Evolutionary conservation across 768 basidiomycete species (phyloP), one percentile per base, ranked within the genome.

Genomic region (Leccinum truebloodii): DNA sequence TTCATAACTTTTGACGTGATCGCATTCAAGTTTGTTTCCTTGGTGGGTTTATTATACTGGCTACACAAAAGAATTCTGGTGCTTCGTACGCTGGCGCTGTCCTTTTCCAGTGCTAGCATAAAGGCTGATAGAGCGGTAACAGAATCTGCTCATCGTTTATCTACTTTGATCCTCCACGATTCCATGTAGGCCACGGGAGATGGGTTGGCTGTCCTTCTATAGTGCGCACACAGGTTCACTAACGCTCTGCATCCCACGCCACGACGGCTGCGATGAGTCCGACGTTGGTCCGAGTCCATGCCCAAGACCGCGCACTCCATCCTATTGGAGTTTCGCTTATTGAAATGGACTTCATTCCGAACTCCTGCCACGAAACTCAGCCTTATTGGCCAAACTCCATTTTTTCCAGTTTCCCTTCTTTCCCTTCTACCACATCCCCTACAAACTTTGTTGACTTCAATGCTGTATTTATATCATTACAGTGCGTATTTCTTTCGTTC

Each of bases 401-500:
- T 32, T 32, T 74, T 87, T 84, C 68, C 69, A 89, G 35, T 86
- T 84, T 71, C 89, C 88, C n/a, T 44, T 92, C 16, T 72, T 92
- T 63, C 81, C 85, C 7, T 85, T 93, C 71, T 85, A 83, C 20
- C 88, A 92, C 69, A 76, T 92, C 85, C 86, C 28, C 71, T 91
- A 8, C 92, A 94, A 72, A 86, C 1, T 95, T 89, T 70, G 86
- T 95, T 72, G 94, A 96, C 69, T 93, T 94, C 73, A 94, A 95
- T 72, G 86, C 88, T 66, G 86, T 89, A 65, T 95, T 86, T 76
- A 86, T 94, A 65, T 73, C 95, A 66, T 71, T 94, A 48, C 86
- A 93, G 92, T 94, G 69, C 78, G 93, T 87, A 14, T 58, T 39
- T 44, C 44, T 41, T 50, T 57, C 58, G 37, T 54, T 50, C 39